phyloP scores from a whole-genome alignment of 345 rosid genomes.

The Ceriops tagal region DNA sequence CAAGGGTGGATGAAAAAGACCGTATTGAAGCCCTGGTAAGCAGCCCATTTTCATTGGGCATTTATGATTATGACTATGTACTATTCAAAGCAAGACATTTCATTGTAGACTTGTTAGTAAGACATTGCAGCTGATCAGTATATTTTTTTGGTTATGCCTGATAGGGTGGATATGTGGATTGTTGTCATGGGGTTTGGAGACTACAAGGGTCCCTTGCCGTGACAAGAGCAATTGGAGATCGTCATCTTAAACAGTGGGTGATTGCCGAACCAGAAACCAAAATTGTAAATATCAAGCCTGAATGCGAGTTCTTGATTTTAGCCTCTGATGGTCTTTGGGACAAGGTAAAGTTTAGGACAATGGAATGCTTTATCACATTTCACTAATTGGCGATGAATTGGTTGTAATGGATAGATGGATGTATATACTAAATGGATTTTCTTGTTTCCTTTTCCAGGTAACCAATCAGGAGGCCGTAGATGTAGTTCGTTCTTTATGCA shows the following conservation, averaged over 20 bases:
- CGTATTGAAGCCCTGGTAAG: conserved; percentile 69
- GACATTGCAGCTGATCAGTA: conserved; percentile 1
- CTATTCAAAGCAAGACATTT: background rate
- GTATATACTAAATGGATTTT: background rate
- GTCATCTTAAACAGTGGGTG: conserved; percentile 68
- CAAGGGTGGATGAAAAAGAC: conserved; percentile 51
- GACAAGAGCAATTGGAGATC: conserved; percentile 79
- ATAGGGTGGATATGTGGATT: conserved; percentile 85
- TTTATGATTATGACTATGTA: background rate
- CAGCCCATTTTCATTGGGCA: background rate
- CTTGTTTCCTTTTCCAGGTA: conserved; percentile 36
- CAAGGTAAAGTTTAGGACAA: conserved; percentile 37
- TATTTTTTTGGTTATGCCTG: background rate
- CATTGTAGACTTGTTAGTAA: too few relatives aligned
- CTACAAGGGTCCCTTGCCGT: conserved; percentile 81
- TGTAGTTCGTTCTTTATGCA: conserved; percentile 44
- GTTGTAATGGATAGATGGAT: background rate
- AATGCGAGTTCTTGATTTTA: conserved; percentile 75
- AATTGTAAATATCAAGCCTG: conserved; percentile 35
- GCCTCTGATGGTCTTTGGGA: conserved; percentile 96
- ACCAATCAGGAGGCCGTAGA: conserved; percentile 86
- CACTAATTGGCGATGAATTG: background rate
- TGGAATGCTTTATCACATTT: background rate
- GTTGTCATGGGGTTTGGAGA: conserved; percentile 70
- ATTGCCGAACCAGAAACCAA: conserved; percentile 75